phyloP scores from a whole-genome alignment of 495 filamentous ascomycete species.

The Xylaria nigripes region DNA sequence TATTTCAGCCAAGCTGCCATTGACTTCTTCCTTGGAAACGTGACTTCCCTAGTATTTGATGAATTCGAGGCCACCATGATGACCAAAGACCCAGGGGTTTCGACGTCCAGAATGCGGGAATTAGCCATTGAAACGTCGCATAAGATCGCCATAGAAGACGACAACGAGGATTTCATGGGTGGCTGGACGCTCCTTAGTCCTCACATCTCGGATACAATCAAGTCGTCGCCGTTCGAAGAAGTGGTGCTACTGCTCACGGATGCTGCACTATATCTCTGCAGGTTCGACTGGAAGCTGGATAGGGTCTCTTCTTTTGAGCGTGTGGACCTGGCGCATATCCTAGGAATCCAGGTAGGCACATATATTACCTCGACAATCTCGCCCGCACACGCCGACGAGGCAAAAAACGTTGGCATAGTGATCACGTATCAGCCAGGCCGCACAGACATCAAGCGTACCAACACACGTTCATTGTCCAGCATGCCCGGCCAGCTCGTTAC shows the following conservation, averaged over 20 bases:
- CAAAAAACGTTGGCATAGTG: constrained; percentile 73
- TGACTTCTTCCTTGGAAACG: constrained; percentile 88
- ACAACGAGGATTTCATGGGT: constrained; percentile 69
- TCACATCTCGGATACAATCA: constrained; percentile 48
- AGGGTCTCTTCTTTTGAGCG: constrained; percentile 86
- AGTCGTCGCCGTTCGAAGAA: constrained; percentile 73
- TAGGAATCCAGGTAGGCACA: constrained; percentile 63
- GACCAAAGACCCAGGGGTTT: constrained; percentile 78
- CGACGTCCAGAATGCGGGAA: constrained; percentile 71
- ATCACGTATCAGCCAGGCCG: constrained; percentile 63
- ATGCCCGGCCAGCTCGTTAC: constrained; percentile 7
- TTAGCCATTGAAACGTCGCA: constrained; percentile 80
- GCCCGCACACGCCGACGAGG: constrained; percentile 60
- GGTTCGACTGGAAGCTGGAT: constrained; percentile 87
- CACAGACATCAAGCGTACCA: constrained; percentile 61
- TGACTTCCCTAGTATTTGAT: constrained; percentile 70
- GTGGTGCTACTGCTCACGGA: constrained; percentile 80
- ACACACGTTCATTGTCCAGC: constrained; percentile 67
- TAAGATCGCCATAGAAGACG: constrained; percentile 76
- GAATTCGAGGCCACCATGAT: constrained; percentile 89
- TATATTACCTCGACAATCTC: constrained; percentile 87
- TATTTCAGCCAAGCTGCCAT: constrained; percentile 92
- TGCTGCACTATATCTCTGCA: constrained; percentile 72
- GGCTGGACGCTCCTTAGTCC: constrained; percentile 72
- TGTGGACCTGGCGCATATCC: constrained; percentile 66